phyloP scores from a whole-genome alignment of 768 basidiomycete species.

The Trametes villosa region DNA sequence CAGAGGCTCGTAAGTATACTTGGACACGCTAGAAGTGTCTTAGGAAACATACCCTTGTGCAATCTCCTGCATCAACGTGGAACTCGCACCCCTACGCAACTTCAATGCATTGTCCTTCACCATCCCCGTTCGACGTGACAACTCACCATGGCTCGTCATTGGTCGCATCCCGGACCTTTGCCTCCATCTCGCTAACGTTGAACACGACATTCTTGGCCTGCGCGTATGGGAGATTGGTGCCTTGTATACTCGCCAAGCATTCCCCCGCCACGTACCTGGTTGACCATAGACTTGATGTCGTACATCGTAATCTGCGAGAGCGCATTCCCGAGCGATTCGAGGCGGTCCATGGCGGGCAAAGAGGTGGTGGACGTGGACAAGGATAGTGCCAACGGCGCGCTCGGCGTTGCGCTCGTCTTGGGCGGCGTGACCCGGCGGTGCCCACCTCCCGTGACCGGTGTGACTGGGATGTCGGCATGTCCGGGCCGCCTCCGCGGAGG shows the following conservation, averaged over 20 bases:
- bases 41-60: constrained; percentile 81
- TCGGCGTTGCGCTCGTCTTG: constrained; percentile 2
- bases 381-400: constrained; percentile 15
- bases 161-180: constrained; percentile 94
- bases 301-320: constrained; percentile 87
- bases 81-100: constrained; percentile 86
- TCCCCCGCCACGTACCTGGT: constrained; percentile 61
- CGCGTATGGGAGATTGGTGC: background rate
- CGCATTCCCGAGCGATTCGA: constrained; percentile 74
- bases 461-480: no score
- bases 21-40: background rate
- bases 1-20: constrained; percentile 16
- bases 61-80: constrained; percentile 98
- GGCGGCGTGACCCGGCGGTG: constrained; percentile 11
- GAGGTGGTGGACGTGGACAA: constrained; percentile 18
- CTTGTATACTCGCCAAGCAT: background rate
- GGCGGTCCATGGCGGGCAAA: constrained; percentile 67
- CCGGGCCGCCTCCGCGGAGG: no score
- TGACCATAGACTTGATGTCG: constrained; percentile 94
- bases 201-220: constrained; percentile 96
- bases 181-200: constrained; percentile 96
- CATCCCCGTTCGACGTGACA: no score
- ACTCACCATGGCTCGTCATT: constrained; percentile 95
- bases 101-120: background rate
- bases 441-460: constrained; percentile 1